A percentile compares a stretch with the other conserved stretches of the same genome.
Evolutionary conservation across 345 rosid species (phyloP).

Genomic region (Populus alba): DNA sequence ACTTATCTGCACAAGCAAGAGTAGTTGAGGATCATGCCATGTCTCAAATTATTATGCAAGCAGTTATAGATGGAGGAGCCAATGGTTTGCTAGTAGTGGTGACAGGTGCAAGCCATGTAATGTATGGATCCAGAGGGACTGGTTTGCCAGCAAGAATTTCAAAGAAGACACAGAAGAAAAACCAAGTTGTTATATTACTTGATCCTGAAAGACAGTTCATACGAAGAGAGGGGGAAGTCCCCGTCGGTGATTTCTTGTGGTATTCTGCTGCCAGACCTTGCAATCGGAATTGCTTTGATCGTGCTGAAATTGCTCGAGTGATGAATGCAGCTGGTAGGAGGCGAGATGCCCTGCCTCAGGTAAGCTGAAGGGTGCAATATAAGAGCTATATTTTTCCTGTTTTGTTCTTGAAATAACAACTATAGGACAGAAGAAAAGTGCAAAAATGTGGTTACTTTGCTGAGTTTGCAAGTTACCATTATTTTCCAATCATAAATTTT

Average conservation of each 20-base stretch:
- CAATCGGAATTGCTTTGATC: slow-evolving; percentile 86
- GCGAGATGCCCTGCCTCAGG: slow-evolving; percentile 88
- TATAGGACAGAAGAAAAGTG: not conserved
- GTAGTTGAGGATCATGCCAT: slow-evolving; percentile 83
- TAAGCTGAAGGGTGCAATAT: slow-evolving; percentile 13
- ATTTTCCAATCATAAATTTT: not conserved
- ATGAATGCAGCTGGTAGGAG: slow-evolving; percentile 95
- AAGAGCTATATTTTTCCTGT: not conserved
- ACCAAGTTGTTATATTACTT: slow-evolving; percentile 76
- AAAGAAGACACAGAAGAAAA: slow-evolving; percentile 75
- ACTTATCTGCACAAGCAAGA: slow-evolving; percentile 79
- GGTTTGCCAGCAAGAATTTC: slow-evolving; percentile 85
- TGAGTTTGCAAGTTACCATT: not conserved
- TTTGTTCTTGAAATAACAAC: not conserved
- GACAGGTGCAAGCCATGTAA: slow-evolving; percentile 78
- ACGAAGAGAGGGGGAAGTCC: slow-evolving; percentile 83
- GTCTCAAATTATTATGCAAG: slow-evolving; percentile 68
- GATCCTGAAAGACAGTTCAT: slow-evolving; percentile 87
- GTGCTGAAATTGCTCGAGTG: slow-evolving; percentile 91
- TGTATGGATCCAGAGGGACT: slow-evolving; percentile 78
- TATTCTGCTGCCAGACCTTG: slow-evolving; percentile 95
- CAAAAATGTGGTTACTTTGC: slow-evolving; percentile 3
- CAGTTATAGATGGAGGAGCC: slow-evolving; percentile 57
- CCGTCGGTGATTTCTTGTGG: slow-evolving; percentile 88
- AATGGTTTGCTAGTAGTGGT: slow-evolving; percentile 69